Percentiles rank a stretch among this genome's conserved stretches.
Conservation (phyloP, 2,329 filamentous ascomycete genomes). For the Davidsoniella eucalypti region DNA sequence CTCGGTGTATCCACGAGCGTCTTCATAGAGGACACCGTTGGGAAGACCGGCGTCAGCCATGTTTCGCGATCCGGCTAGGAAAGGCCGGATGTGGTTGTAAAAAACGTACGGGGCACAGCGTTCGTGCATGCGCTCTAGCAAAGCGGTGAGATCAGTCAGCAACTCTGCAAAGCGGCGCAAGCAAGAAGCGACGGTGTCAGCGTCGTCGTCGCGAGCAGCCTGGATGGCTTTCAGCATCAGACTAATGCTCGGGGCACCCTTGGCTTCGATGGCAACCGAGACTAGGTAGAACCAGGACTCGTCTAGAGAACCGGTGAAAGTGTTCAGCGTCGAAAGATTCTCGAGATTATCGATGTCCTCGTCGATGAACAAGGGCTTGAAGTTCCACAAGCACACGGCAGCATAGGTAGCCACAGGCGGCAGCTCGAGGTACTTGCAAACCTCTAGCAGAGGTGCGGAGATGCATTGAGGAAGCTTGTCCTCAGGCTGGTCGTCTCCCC, state of each 20-base stretch:
- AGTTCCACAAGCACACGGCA: conserved; percentile 88
- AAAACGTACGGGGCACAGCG: conserved; percentile 89
- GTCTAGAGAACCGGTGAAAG: conserved; percentile 85
- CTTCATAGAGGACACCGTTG: conserved; percentile 72
- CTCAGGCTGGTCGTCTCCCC: conserved; percentile 72
- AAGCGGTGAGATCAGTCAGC: conserved; percentile 62
- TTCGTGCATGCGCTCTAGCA: conserved; percentile 85
- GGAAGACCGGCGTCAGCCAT: conserved; percentile 91
- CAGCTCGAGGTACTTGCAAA: conserved; percentile 65
- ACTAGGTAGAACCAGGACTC: conserved; percentile 99
- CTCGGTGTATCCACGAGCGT: conserved; percentile 47
- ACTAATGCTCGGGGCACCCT: conserved; percentile 71
- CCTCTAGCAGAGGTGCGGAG: conserved; percentile 62
- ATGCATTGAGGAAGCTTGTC: conserved; percentile 68
- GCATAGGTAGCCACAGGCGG: conserved; percentile 91
- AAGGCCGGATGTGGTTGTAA: conserved; percentile 90
- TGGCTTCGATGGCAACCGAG: conserved; percentile 87
- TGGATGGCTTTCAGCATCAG: conserved; percentile 78
- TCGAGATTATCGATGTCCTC: conserved; percentile 70
- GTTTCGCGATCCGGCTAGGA: conserved; percentile 90
- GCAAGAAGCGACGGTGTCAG: conserved; percentile 53
- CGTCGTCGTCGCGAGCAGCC: conserved; percentile 57
- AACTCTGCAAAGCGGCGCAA: conserved; percentile 74
- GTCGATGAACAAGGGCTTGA: conserved; percentile 73
- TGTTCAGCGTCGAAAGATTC: conserved; percentile 74